Evolutionary conservation across 306 rosid species (phyloP), one percentile per base, ranked within the genome.

Genomic region (Prinsepia uniflora): DNA sequence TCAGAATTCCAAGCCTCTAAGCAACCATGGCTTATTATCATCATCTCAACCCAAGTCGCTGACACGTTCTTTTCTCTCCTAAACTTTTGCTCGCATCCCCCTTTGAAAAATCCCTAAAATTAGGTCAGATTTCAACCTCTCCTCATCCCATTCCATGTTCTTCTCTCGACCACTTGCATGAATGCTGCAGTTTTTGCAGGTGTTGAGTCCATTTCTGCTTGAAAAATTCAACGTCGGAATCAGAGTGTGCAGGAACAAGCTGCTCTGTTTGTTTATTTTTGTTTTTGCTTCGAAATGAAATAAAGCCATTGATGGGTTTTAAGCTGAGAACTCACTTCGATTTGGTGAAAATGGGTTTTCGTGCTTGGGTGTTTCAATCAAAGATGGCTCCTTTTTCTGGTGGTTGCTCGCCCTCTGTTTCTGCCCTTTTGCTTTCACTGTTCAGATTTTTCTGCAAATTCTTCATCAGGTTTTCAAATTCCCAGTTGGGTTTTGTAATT

Each of bases 121-220:
- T 85, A 85, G 94, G 92, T 90, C 77, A 69, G 74, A 86, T 83
- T 86, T 88, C 93, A 81, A 61, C 85, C 64, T 86, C 92, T 72
- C 68, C 73, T 45, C 73, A 80, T 84, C 85, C 20, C 61, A 48
- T 76, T 75, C 71, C 87, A 75, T 79, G 89, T 76, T 75, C 63
- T 11, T 46, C 20, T 45, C 48, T 13, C 18, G 13, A 30, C 10
- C 74, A 59, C 72, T 80, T 17, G 62, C 42, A 50, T 57, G 57
- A 13, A 7, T 30, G n/a, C 13, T 10, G 55, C 18, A 70, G 11
- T 74, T 82, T 53, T 11, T 77, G 7, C 78, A 6, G 96, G 79
- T 92, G 59, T 41, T 9, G 42, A 30, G 95, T 87, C 96, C 79
- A 70, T 82, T 84, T 85, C 58, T 44, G 9, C 41, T 10, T 41